Percentiles rank a stretch among this genome's conserved stretches.
phyloP scores from a whole-genome alignment of 2,329 filamentous ascomycete species.

The Xylariaceae sp. region DNA sequence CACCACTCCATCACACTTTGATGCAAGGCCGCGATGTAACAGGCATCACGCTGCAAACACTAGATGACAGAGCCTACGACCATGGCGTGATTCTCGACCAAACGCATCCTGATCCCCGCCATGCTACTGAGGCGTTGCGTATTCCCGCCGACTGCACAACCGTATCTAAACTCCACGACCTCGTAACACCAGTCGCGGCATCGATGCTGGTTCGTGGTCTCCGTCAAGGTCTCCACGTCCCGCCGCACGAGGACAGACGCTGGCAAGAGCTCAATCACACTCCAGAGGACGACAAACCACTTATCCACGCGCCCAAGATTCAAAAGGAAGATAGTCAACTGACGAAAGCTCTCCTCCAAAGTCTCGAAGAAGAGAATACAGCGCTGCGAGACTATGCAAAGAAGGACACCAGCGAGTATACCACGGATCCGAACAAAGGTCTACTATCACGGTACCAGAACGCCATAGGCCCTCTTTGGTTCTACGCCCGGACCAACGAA shows the following conservation, averaged over 20 bases:
- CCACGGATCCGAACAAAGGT: neutral
- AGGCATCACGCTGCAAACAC: constrained; percentile 82
- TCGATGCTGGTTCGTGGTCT: constrained; percentile 67
- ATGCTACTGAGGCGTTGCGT: constrained; percentile 47
- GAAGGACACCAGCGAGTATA: no score
- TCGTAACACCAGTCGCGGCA: constrained; percentile 63
- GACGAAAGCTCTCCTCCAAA: constrained; percentile 42
- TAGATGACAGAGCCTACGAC: constrained; percentile 75
- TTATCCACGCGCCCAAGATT: constrained; percentile 69
- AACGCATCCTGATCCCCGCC: constrained; percentile 48
- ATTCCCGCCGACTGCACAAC: constrained; percentile 45
- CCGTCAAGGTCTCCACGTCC: constrained; percentile 58
- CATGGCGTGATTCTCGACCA: constrained; percentile 72
- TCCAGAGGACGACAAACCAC: constrained; percentile 11
- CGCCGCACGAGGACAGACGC: constrained; percentile 46
- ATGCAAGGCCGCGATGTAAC: constrained; percentile 57
- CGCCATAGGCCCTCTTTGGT: constrained; percentile 67
- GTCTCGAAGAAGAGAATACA: constrained; percentile 10
- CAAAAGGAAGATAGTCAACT: constrained; percentile 60
- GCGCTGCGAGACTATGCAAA: no score
- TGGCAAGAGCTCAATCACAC: constrained; percentile 22
- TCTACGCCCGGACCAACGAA: constrained; percentile 26
- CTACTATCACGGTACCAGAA: constrained; percentile 51
- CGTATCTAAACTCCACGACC: constrained; percentile 41
- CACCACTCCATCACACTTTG: constrained; percentile 82